Evolutionary conservation across 176 grass and related monocot genomes (phyloP).

Genomic region (Tillandsia leiboldiana): DNA sequence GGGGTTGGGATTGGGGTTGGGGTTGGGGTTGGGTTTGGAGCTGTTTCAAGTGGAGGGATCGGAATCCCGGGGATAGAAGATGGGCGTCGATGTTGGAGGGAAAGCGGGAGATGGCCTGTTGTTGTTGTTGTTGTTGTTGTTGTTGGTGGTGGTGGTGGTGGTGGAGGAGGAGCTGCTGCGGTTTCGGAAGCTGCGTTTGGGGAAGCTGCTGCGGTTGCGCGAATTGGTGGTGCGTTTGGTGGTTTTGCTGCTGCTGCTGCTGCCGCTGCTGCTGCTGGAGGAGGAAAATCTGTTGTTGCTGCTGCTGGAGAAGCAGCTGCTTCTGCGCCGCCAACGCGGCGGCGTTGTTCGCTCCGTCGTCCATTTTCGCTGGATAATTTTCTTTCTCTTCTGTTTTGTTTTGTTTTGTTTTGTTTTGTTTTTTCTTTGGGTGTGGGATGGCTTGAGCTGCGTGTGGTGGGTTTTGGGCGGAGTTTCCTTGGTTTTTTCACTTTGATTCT

Average conservation of each 20-base stretch:
- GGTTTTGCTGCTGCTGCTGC: slow-evolving; percentile 61
- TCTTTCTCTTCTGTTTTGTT: too few species aligned
- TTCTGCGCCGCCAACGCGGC: too few species aligned
- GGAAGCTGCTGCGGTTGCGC: slow-evolving; percentile 34
- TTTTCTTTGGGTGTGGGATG: too few species aligned
- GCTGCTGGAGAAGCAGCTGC: too few species aligned
- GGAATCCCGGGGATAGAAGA: slow-evolving; percentile 70
- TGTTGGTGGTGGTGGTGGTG: slow-evolving; percentile 39
- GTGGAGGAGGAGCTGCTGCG: slow-evolving; percentile 13
- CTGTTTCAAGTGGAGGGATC: slow-evolving; percentile 42
- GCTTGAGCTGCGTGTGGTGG: too few species aligned
- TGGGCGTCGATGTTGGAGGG: slow-evolving; percentile 99
- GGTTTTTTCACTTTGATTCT: too few species aligned
- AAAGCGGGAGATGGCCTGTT: slow-evolving; percentile 87
- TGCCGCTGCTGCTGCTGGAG: slow-evolving; percentile 10
- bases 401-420: too few species aligned
- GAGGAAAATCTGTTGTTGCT: not conserved
- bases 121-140: slow-evolving; percentile 28
- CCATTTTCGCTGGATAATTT: too few species aligned
- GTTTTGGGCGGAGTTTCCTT: too few species aligned
- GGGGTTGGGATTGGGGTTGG: slow-evolving; percentile 20
- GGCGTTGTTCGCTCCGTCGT: too few species aligned
- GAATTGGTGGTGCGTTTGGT: slow-evolving; percentile 53
- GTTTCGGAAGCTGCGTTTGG: slow-evolving; percentile 23
- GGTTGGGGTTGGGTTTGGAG: not conserved